phyloP scores from a whole-genome alignment of 768 basidiomycete species.

The Suillus bovinus region DNA sequence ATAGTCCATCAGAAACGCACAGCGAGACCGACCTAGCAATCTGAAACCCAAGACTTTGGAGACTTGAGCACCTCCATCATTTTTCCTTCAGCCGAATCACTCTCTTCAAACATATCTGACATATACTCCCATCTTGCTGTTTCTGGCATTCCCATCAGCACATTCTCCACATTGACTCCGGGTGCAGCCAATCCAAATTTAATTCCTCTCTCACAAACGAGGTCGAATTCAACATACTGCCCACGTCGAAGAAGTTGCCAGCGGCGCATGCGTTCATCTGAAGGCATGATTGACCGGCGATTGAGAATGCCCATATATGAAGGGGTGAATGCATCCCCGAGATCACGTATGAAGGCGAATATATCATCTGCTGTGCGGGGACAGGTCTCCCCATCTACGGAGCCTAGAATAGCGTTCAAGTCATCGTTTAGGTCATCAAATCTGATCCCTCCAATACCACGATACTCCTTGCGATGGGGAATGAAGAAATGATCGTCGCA shows the following conservation, averaged over 20 bases:
- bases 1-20: background rate
- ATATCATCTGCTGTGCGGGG: conserved; percentile 36
- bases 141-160: conserved; percentile 65
- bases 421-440: conserved; percentile 51
- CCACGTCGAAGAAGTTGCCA: conserved; percentile 58
- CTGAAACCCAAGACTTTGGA: conserved; percentile 19
- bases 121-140: conserved; percentile 72
- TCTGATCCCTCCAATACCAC: conserved; percentile 56
- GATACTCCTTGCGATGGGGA: conserved; percentile 49
- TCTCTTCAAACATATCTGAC: conserved; percentile 51
- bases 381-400: conserved; percentile 10
- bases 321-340: conserved; percentile 46
- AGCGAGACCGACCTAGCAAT: background rate
- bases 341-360: conserved; percentile 44
- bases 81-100: conserved; percentile 50
- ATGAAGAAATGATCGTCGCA: conserved; percentile 58
- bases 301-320: conserved; percentile 48
- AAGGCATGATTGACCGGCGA: conserved; percentile 36
- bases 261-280: conserved; percentile 35
- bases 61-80: conserved; percentile 48
- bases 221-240: conserved; percentile 60
- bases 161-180: conserved; percentile 61
- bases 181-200: conserved; percentile 65
- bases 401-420: conserved; percentile 24
- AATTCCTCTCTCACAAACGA: conserved; percentile 69